Base-by-base conservation (phyloP, 495 filamentous ascomycete genomes). In the Talaromyces stipitatus region DNA sequence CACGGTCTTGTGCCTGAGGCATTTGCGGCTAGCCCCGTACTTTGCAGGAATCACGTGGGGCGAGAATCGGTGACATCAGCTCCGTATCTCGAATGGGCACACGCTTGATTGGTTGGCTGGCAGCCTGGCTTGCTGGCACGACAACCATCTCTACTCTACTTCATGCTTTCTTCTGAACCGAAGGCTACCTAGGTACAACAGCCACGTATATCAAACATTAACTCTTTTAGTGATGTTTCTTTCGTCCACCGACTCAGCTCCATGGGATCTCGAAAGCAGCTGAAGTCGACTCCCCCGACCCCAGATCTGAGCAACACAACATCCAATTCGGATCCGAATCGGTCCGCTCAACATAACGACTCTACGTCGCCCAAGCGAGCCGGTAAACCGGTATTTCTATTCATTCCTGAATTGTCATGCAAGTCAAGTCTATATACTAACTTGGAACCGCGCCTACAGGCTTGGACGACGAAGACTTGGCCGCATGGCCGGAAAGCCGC, bases 401-500 rank as follows among this genome's bases (percentile, higher is more conserved):
- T 43, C 20, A 12, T 9, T 45, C 48, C 20, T 33, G 30, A 12
- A 48, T n/a, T 3, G 14, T 46, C 0, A 0, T 11, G n/a, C 43
- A 46, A 16, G 10, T 5, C 23, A 9, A 29, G 16, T 18, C 36
- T 41, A 1, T 14, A 12, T 14, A n/a, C 22, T 48, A 20, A 48
- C 22, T 10, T 26, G 22, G 12, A 48, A 18, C 30, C 30, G 12
- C 10, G 6, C 9, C 2, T 10, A 23, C 59, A 77, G 70, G 71
- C 64, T 48, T 79, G 77, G 68, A 84, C 85, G 60, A 75, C 78
- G 9, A 74, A 72, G 30, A 81, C 80, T 50, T 92, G 85, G 85
- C 82, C 86, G 23, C 77, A 78, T 65, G 71, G 70, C 22, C 76
- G 79, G 33, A 92, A 92, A 68, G 85, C 88, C 24, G 75, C 78